These are phyloP conservation scores for Elsinoe perseae DNA, from an alignment of 2,329 filamentous ascomycete species.

Conservation along the genomic window DNA sequence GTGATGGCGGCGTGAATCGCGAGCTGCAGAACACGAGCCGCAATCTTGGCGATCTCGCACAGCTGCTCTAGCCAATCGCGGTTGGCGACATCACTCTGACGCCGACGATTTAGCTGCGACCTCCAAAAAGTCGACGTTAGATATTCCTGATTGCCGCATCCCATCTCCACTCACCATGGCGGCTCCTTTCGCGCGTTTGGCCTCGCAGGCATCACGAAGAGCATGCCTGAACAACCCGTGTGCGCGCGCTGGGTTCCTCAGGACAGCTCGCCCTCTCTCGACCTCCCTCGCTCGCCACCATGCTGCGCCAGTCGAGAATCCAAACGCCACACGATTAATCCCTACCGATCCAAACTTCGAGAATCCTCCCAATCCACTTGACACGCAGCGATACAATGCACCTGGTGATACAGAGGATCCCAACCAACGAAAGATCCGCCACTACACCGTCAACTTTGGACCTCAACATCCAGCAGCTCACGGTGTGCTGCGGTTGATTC, in stretches of 20 bases:
- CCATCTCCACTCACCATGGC: constrained; percentile 50
- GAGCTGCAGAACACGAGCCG: constrained; percentile 23
- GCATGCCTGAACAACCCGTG: constrained; percentile 31
- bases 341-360: constrained; percentile 59
- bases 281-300: constrained; percentile 56
- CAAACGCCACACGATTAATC: constrained; percentile 54
- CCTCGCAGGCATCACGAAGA: constrained; percentile 54
- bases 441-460: constrained; percentile 99
- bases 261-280: constrained; percentile 51
- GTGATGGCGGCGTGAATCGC: background rate
- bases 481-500: constrained; percentile 93
- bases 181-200: constrained; percentile 62
- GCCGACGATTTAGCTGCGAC: constrained; percentile 2
- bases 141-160: background rate
- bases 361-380: constrained; percentile 39
- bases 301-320: constrained; percentile 46
- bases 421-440: constrained; percentile 76
- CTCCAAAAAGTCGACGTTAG: background rate
- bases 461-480: constrained; percentile 98
- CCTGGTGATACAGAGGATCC: constrained; percentile 40
- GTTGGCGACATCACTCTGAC: constrained; percentile 19
- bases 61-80: constrained; percentile 2
- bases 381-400: constrained; percentile 39
- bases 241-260: constrained; percentile 9
- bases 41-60: constrained; percentile 5